Conservation (phyloP, 1,284 basidiomycete genomes). For the Pseudozyma thailandica region DNA sequence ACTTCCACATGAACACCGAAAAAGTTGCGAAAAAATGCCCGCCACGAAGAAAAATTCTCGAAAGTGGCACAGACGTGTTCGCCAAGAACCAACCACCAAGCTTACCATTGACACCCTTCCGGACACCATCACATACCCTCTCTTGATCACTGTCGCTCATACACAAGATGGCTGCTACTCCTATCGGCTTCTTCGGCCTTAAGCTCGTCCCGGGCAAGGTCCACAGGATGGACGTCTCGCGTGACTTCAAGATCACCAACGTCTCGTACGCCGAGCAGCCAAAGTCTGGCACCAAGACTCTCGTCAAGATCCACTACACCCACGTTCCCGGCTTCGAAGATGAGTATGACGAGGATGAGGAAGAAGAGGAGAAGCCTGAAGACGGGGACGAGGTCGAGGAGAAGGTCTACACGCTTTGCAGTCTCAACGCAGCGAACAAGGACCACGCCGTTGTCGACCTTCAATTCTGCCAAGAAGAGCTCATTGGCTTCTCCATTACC, state of each 20-base stretch:
- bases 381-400: conserved; percentile 67
- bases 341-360: conserved; percentile 71
- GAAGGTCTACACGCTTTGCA: conserved; percentile 70
- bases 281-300: conserved; percentile 75
- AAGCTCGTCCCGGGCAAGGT: conserved; percentile 75
- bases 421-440: conserved; percentile 72
- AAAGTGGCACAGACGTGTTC: too few species aligned
- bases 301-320: conserved; percentile 80
- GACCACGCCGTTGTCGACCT: conserved; percentile 76
- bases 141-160: not conserved
- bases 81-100: too few species aligned
- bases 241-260: conserved; percentile 84
- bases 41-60: too few species aligned
- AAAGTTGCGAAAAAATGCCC: too few species aligned
- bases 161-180: conserved; percentile 54
- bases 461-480: conserved; percentile 78
- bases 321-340: conserved; percentile 67
- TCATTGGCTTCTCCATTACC: conserved; percentile 76
- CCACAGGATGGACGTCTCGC: conserved; percentile 75
- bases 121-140: not conserved
- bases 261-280: conserved; percentile 77
- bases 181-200: conserved; percentile 63
- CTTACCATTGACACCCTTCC: too few species aligned
- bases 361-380: conserved; percentile 57
- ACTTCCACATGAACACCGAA: too few species aligned